These are phyloP conservation scores for Podospora pseudopauciseta DNA, from an alignment of 495 filamentous ascomycete species.

Conservation along the genomic window DNA sequence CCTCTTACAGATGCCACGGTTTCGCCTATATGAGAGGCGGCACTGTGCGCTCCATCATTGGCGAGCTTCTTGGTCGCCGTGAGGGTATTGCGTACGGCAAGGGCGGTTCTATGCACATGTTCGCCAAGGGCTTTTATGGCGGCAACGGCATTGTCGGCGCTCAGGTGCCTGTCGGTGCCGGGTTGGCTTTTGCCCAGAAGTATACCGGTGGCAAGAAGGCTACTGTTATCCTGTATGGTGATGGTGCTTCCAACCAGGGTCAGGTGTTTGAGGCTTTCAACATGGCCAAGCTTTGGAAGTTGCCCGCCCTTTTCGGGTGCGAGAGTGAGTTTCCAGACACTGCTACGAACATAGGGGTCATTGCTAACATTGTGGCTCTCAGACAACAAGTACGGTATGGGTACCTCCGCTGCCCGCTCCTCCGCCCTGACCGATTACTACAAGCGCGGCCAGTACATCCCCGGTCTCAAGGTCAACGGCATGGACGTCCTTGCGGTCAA, in stretches of 20 bases:
- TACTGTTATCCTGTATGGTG: constrained; percentile 85
- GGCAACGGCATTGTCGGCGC: constrained; percentile 99
- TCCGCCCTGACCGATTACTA: constrained; percentile 98
- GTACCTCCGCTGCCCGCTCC: constrained; percentile 89
- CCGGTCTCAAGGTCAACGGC: constrained; percentile 97
- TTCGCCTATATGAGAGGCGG: constrained; percentile 96
- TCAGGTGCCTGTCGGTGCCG: constrained; percentile 95
- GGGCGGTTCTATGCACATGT: constrained; percentile 99
- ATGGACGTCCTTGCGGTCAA: constrained; percentile 99
- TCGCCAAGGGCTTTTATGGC: constrained; percentile 94
- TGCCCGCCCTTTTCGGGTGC: constrained; percentile 92
- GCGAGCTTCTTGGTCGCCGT: constrained; percentile 89
- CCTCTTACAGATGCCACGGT: constrained; percentile 97
- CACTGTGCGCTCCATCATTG: constrained; percentile 88
- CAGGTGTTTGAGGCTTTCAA: constrained; percentile 99
- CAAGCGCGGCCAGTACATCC: constrained; percentile 99
- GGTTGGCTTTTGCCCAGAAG: constrained; percentile 94
- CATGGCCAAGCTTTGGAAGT: constrained; percentile 99
- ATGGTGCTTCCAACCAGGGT: constrained; percentile 96
- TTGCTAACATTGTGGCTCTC: constrained; percentile 22
- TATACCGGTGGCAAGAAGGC: constrained; percentile 82
- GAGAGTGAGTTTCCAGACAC: constrained; percentile 67
- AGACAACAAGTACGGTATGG: constrained; percentile 99
- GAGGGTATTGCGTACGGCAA: constrained; percentile 98
- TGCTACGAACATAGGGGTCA: too few species aligned